Percentiles rank a stretch among this genome's conserved stretches.
Evolutionary conservation across 176 grass and related monocot species (phyloP).

Genomic region (Musa itinerans): DNA sequence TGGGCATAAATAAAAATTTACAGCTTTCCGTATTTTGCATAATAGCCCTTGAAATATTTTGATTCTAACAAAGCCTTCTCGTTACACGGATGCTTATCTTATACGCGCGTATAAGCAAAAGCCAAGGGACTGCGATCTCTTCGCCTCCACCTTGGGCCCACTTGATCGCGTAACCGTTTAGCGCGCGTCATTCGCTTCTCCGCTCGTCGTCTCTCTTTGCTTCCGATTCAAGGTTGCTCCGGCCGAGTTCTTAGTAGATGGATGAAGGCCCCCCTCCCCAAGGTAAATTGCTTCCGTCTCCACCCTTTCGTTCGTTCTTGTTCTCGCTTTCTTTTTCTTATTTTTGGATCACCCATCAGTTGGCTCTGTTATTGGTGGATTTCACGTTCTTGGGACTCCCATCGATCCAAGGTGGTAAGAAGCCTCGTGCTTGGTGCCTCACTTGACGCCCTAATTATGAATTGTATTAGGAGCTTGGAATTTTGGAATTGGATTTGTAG

Average conservation of each 20-base stretch:
- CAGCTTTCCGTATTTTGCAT: too few relatives aligned
- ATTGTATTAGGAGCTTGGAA: too few relatives aligned
- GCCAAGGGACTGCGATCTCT: too few relatives aligned
- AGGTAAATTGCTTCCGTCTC: not conserved
- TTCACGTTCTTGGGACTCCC: not conserved
- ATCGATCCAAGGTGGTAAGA: not conserved
- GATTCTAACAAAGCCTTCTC: too few relatives aligned
- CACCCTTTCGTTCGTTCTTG: not conserved
- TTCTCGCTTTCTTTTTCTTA: not conserved
- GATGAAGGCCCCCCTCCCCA: not conserved
- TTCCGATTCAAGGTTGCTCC: not conserved
- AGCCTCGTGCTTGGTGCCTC: not conserved
- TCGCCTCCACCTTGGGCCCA: too few relatives aligned
- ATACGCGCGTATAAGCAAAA: too few relatives aligned
- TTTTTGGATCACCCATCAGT: not conserved
- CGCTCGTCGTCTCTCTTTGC: not conserved
- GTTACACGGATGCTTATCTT: too few relatives aligned
- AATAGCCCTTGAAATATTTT: too few relatives aligned
- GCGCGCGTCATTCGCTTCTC: not conserved
- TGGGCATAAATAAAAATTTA: not conserved
- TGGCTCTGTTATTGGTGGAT: not conserved
- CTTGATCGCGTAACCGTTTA: not conserved
- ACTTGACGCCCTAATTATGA: not conserved
- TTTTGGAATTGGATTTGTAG: not conserved
- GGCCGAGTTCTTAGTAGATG: not conserved